A percentile compares a stretch with the other conserved stretches of the same genome.
These are phyloP conservation scores for Acacia pycnantha DNA, from an alignment of 331 rosid species.

Conservation along the genomic window DNA sequence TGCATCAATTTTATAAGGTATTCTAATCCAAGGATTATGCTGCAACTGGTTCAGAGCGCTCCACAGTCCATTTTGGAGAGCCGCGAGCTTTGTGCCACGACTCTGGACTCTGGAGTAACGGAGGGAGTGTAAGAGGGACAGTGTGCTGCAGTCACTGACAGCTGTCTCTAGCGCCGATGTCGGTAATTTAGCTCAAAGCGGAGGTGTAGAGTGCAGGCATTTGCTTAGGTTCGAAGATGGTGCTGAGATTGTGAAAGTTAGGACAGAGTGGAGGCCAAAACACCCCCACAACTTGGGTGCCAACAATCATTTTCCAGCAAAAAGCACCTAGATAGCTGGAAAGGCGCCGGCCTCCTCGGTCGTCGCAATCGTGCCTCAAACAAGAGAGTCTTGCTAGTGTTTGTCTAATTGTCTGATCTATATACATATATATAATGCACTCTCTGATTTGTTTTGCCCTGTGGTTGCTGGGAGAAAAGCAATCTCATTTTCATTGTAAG, in stretches of 20 bases:
- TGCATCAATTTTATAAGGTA: neutral
- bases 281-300: slow-evolving; percentile 34
- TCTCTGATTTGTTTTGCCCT: slow-evolving; percentile 32
- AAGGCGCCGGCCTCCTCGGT: neutral
- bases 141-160: slow-evolving; percentile 78
- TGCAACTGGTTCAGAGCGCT: slow-evolving; percentile 70
- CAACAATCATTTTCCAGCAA: slow-evolving; percentile 45
- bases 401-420: slow-evolving; percentile 38
- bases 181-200: slow-evolving; percentile 46
- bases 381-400: slow-evolving; percentile 41
- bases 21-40: slow-evolving; percentile 9
- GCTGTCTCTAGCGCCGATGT: slow-evolving; percentile 52
- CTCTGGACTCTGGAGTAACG: slow-evolving; percentile 93
- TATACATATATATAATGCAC: slow-evolving; percentile 6
- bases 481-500: slow-evolving; percentile 50
- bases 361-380: slow-evolving; percentile 10
- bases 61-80: slow-evolving; percentile 85
- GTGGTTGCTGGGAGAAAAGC: slow-evolving; percentile 26
- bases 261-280: slow-evolving; percentile 92
- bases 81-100: slow-evolving; percentile 62
- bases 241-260: slow-evolving; percentile 89
- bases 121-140: slow-evolving; percentile 91
- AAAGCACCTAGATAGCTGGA: slow-evolving; percentile 40
- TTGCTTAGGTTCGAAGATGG: slow-evolving; percentile 82
- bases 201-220: slow-evolving; percentile 73